These are phyloP conservation scores for Geranium brycei DNA, from an alignment of 345 rosid species.

Conservation along the genomic window DNA sequence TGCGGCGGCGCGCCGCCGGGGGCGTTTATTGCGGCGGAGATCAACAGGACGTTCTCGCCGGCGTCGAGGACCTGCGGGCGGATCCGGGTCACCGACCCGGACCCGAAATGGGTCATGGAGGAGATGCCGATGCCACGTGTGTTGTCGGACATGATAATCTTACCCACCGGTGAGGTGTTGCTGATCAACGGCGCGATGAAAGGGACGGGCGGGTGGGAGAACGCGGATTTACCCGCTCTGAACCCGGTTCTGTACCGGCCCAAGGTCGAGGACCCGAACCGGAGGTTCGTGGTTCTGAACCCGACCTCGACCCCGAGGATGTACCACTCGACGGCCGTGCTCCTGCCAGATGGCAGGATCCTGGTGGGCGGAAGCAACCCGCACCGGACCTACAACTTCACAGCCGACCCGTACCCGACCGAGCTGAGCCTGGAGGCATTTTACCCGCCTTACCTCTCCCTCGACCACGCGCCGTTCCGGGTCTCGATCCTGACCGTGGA, in stretches of 20 bases:
- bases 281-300: slow-evolving; percentile 42
- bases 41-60: slow-evolving; percentile 24
- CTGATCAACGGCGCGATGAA: slow-evolving; percentile 60
- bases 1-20: slow-evolving; percentile 72
- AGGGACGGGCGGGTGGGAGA: slow-evolving; percentile 85
- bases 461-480: slow-evolving; percentile 21
- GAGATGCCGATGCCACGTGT: slow-evolving; percentile 69
- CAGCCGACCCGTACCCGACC: slow-evolving; percentile 49
- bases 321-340: slow-evolving; percentile 67
- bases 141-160: slow-evolving; percentile 55
- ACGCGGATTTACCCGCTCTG: slow-evolving; percentile 46
- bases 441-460: slow-evolving; percentile 48
- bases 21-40: slow-evolving; percentile 31
- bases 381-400: slow-evolving; percentile 51
- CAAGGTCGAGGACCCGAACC: slow-evolving; percentile 22
- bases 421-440: slow-evolving; percentile 75
- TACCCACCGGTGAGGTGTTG: slow-evolving; percentile 49
- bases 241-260: slow-evolving; percentile 60
- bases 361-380: slow-evolving; percentile 89
- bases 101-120: slow-evolving; percentile 65
- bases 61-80: slow-evolving; percentile 66
- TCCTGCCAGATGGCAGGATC: slow-evolving; percentile 66
- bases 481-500: slow-evolving; percentile 53
- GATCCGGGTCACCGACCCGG: slow-evolving; percentile 44
- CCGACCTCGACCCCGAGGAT: slow-evolving; percentile 43